phyloP scores from a whole-genome alignment of 2,329 filamentous ascomycete species.

The Calonectria pteridis region DNA sequence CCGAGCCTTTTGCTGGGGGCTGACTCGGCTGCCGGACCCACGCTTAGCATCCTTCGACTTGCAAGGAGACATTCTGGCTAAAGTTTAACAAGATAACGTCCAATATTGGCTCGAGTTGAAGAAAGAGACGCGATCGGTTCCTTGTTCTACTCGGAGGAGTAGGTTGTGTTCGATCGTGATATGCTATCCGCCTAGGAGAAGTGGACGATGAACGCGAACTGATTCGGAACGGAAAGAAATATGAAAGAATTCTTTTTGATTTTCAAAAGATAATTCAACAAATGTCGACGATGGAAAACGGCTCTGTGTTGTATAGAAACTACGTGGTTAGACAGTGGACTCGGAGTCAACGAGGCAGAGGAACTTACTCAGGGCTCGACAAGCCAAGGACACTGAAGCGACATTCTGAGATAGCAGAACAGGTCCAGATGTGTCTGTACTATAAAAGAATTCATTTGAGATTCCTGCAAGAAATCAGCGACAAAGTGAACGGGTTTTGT shows the following conservation, averaged over 20 bases:
- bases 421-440: background rate
- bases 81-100: background rate
- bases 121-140: background rate
- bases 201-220: background rate
- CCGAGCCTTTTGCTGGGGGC: background rate
- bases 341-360: background rate
- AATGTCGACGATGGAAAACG: background rate
- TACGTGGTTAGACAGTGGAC: background rate
- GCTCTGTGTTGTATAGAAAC: background rate
- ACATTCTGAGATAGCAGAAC: background rate
- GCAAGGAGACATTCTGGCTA: background rate
- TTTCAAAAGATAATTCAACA: background rate
- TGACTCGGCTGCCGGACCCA: background rate
- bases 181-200: too few species aligned
- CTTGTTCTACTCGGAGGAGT: background rate
- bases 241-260: background rate
- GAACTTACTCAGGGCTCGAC: background rate
- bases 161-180: background rate
- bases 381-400: background rate
- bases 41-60: background rate
- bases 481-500: background rate
- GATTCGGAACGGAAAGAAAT: background rate
- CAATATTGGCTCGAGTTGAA: background rate
- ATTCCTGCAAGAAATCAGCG: background rate
- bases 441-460: background rate